These are phyloP conservation scores for Arachnomyces sp. DNA, from an alignment of 2,329 filamentous ascomycete genomes.

Conservation along the genomic window DNA sequence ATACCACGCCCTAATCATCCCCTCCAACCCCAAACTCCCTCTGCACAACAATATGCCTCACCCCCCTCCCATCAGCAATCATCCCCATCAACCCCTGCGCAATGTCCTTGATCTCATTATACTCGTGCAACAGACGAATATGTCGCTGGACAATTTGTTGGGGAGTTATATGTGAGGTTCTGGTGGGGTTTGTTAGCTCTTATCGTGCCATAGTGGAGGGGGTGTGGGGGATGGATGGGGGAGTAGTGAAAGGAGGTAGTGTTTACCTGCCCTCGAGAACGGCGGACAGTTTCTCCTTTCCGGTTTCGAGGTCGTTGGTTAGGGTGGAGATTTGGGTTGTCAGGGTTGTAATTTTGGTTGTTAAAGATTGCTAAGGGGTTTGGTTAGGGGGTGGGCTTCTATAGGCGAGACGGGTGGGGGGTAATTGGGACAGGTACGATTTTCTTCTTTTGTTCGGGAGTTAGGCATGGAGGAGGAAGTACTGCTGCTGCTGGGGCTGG, in stretches of 20 bases:
- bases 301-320: constrained; percentile 22
- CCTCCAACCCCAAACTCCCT: constrained; percentile 31
- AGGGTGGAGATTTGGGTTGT: constrained; percentile 33
- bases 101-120: constrained; percentile 64
- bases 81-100: constrained; percentile 58
- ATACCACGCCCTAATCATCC: constrained; percentile 20
- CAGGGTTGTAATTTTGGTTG: constrained; percentile 41
- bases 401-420: too few species aligned
- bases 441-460: constrained; percentile 19
- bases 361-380: constrained; percentile 26
- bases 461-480: constrained; percentile 2
- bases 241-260: neutral
- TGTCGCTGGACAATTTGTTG: constrained; percentile 49
- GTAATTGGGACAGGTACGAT: constrained; percentile 16
- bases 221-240: neutral
- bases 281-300: too few species aligned
- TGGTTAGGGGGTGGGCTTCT: neutral
- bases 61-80: constrained; percentile 56
- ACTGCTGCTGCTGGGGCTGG: neutral
- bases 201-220: too few species aligned
- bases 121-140: constrained; percentile 57
- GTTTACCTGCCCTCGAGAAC: constrained; percentile 20
- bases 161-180: constrained; percentile 10
- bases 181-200: neutral
- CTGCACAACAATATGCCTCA: constrained; percentile 40